Base-by-base conservation (phyloP, 169 alveolate species). In the Plasmodium chabaudi region DNA sequence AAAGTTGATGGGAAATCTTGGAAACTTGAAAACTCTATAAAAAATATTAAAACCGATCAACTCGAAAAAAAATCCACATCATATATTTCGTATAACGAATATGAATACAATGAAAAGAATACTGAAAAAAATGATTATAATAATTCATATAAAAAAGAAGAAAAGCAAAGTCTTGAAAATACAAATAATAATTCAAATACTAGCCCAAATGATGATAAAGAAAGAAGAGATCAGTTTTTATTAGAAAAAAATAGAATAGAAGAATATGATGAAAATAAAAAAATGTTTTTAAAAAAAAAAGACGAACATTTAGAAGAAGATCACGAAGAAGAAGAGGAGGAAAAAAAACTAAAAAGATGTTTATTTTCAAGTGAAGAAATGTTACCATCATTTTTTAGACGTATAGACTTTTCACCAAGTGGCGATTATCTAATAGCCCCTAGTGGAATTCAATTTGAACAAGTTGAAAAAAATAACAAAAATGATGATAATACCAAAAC, bases 401-500 rank as follows among this genome's bases (percentile, higher is more conserved):
- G 98, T 25, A 93, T 96, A 25, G 98, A 96, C 89, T 96, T 97
- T 97, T 96, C 98, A 13, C 98, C 98, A 2, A 96, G 94, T 49
- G 98, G 98, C 6, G 91, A 96, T 9, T 53, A 95, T 57, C 92
- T 96, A 60, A 97, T 94, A 19, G 88, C 97, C 15, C 98, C 98
- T 13, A 95, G 97, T 49, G 98, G 98, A 12, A 79, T 94, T 25
- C 96, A 95, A 55, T 82, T 82, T 61, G 82, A 82, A 82, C 90
- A 82, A 42, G 79, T 82, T 42, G 90, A 82, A 60, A 82, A 67
- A 82, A 82, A 67, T 61, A 67, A 15, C 19, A 82, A 65, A 42
- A 23, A 15, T 39, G 90, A 82, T 10, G 90, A 82, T 67, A 82
- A 67, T 82, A 44, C 55, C 39, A 82, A 82, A 67, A 67, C 64